These are phyloP conservation scores for Lasiosphaeria ovina DNA, from an alignment of 495 filamentous ascomycete species.

Conservation along the genomic window DNA sequence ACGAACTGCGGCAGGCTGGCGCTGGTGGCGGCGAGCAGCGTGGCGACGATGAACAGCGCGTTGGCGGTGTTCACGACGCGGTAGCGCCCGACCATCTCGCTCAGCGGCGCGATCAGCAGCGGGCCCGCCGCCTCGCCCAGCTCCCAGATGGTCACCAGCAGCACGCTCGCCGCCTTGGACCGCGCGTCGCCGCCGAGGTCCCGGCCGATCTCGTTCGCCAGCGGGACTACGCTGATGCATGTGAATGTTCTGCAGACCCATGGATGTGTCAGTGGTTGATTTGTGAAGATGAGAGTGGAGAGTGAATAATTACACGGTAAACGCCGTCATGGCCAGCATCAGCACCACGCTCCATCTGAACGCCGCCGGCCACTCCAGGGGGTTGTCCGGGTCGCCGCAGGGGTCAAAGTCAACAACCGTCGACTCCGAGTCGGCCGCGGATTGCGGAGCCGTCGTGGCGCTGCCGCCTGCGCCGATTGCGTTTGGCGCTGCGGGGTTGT, in stretches of 20 bases:
- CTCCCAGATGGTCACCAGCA: conserved; percentile 61
- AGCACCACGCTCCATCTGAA: conserved; percentile 52
- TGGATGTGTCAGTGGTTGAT: background rate
- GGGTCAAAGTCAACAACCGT: conserved; percentile 45
- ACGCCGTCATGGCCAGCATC: conserved; percentile 50
- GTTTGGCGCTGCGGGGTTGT: background rate
- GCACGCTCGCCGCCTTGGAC: conserved; percentile 43
- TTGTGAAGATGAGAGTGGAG: background rate
- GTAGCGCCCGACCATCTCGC: conserved; percentile 55
- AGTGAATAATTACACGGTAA: conserved; percentile 47
- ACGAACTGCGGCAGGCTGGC: conserved; percentile 45
- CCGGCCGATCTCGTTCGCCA: conserved; percentile 48
- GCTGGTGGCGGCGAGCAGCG: conserved; percentile 43
- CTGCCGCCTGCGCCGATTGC: background rate
- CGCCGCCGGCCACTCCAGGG: conserved; percentile 47
- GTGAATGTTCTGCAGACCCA: conserved; percentile 51
- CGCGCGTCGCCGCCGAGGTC: conserved; percentile 42
- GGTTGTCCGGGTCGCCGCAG: conserved; percentile 52
- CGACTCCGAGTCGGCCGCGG: background rate
- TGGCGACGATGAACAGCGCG: conserved; percentile 47
- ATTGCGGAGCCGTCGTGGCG: background rate
- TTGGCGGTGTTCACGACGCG: conserved; percentile 54
- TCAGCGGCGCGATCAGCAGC: conserved; percentile 57
- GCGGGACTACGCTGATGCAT: conserved; percentile 54
- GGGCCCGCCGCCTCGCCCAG: conserved; percentile 57